Percentiles rank a stretch among this genome's conserved stretches.
phyloP scores from a whole-genome alignment of 164 flowering plant genomes.

The Tetrastigma voinierianum region DNA sequence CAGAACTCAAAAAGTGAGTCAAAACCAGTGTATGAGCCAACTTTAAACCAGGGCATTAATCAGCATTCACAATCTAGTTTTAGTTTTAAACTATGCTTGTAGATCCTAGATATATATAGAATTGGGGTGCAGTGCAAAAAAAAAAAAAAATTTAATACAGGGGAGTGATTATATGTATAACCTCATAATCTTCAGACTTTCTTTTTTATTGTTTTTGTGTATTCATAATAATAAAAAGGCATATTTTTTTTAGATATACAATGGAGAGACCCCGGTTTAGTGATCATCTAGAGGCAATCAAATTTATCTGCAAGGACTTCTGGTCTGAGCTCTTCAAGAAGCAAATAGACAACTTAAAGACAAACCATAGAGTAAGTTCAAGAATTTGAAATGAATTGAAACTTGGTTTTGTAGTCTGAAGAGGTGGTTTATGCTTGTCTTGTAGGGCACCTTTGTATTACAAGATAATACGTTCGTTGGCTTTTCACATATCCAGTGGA shows the following conservation, averaged over 20 bases:
- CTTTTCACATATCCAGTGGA: conserved; percentile 78
- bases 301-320: conserved; percentile 98
- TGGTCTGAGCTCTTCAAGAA: conserved; percentile 94
- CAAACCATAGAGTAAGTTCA: conserved; percentile 79
- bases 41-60: no score
- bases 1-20: no score
- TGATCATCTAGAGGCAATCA: conserved; percentile 95
- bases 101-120: no score
- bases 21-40: no score
- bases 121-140: no score
- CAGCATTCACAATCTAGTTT: no score
- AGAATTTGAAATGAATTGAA: background rate
- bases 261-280: conserved; percentile 92
- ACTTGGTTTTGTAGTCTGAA: background rate
- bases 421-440: conserved; percentile 1
- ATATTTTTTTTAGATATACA: conserved; percentile 57
- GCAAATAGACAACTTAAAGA: conserved; percentile 95
- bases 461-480: conserved; percentile 95
- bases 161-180: no score
- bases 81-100: no score
- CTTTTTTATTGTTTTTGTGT: no score
- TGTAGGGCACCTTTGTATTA: conserved; percentile 95
- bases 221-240: no score
- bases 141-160: no score
- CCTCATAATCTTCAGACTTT: no score